Conservation (phyloP, 257 asterid genomes). For the Knoxia roxburghii region DNA sequence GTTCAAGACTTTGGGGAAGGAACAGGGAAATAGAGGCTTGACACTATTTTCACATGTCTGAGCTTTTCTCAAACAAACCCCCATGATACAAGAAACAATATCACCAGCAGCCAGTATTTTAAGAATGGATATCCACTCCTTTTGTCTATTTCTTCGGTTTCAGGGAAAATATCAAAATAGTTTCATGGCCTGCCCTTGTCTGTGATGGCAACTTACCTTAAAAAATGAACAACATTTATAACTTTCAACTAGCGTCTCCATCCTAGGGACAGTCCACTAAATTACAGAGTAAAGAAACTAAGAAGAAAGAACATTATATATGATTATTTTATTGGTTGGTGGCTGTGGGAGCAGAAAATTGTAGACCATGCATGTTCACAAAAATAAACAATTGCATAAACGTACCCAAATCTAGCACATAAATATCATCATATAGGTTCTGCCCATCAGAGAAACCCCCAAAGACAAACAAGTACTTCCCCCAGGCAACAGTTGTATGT, state of each 20-base stretch:
- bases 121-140: background rate
- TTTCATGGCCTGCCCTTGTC: background rate
- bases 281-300: background rate
- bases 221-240: background rate
- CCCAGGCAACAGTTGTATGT: constrained; percentile 79
- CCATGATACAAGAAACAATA: background rate
- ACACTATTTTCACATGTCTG: no score
- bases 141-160: background rate
- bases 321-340: background rate
- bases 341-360: background rate
- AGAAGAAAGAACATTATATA: background rate
- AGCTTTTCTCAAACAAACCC: background rate
- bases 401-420: constrained; percentile 89
- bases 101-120: no score
- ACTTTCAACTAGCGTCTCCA: background rate
- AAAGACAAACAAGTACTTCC: constrained; percentile 73
- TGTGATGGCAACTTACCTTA: background rate
- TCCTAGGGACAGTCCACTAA: background rate
- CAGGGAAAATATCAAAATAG: background rate
- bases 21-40: background rate
- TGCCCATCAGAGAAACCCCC: constrained; percentile 96
- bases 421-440: constrained; percentile 74
- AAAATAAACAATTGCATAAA: background rate
- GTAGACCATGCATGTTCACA: background rate
- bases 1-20: background rate